Evolutionary conservation across 805 yeast species (phyloP).

Genomic region (Wickerhamiella hasegawae): DNA sequence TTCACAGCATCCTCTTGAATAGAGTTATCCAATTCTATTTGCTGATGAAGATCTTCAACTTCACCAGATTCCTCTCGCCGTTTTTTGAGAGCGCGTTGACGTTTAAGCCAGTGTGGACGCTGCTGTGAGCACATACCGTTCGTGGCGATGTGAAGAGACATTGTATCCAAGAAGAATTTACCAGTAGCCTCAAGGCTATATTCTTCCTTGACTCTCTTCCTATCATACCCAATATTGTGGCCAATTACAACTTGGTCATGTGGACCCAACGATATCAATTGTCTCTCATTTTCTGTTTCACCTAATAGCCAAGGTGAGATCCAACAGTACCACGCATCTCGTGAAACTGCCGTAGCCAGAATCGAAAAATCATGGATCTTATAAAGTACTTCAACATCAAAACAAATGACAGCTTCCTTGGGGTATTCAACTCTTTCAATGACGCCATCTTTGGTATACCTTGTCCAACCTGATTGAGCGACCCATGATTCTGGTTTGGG

Average conservation of each 20-base stretch:
- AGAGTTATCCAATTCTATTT: slow-evolving; percentile 19
- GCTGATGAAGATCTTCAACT: slow-evolving; percentile 6
- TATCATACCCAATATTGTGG: slow-evolving; percentile 78
- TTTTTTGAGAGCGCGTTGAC: slow-evolving; percentile 5
- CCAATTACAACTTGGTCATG: slow-evolving; percentile 59
- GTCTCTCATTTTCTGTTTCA: slow-evolving; percentile 31
- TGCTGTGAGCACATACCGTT: slow-evolving; percentile 91
- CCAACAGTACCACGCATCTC: slow-evolving; percentile 87
- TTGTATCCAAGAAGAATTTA: slow-evolving; percentile 75
- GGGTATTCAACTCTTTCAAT: slow-evolving; percentile 45
- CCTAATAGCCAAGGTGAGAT: slow-evolving; percentile 67
- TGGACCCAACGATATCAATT: slow-evolving; percentile 62
- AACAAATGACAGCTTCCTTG: slow-evolving; percentile 51
- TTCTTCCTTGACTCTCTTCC: slow-evolving; percentile 76
- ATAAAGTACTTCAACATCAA: slow-evolving; percentile 82
- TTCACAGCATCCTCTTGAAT: slow-evolving; percentile 8
- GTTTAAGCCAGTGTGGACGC: slow-evolving; percentile 55
- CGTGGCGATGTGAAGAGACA: slow-evolving; percentile 81
- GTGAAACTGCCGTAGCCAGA: slow-evolving; percentile 64
- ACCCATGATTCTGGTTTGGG: slow-evolving; percentile 30
- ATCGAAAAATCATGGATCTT: slow-evolving; percentile 59
- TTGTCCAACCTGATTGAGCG: slow-evolving; percentile 61
- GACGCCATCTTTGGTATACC: slow-evolving; percentile 38
- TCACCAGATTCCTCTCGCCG: slow-evolving; percentile 8
- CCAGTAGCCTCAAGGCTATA: slow-evolving; percentile 50